These are phyloP conservation scores for Hypholoma fasciculare DNA, from an alignment of 768 basidiomycete species.

Conservation along the genomic window DNA sequence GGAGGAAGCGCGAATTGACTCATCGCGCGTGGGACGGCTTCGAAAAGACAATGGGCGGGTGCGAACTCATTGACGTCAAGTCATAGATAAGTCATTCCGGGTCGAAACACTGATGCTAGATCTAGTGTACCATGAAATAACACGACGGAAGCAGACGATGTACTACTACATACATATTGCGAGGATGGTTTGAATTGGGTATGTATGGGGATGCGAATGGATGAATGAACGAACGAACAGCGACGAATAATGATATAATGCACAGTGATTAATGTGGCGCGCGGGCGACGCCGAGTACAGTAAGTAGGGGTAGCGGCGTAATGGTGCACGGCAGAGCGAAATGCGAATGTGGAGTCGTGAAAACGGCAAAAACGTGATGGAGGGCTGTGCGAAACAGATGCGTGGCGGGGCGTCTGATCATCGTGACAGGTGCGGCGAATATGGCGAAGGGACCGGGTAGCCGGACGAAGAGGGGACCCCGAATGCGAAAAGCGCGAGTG, in stretches of 20 bases:
- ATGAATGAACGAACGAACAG: slow-evolving; percentile 6
- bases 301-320: slow-evolving; percentile 6
- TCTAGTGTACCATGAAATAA: neutral
- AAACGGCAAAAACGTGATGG: neutral
- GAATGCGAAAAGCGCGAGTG: no score
- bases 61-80: neutral
- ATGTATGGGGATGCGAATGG: slow-evolving; percentile 6
- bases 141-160: neutral
- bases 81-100: slow-evolving; percentile 3
- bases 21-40: neutral
- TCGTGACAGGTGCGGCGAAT: neutral
- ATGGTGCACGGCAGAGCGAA: slow-evolving; percentile 4
- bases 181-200: neutral
- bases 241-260: slow-evolving; percentile 22
- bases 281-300: slow-evolving; percentile 4
- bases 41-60: neutral
- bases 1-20: neutral
- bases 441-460: slow-evolving; percentile 4
- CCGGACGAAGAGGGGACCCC: slow-evolving; percentile 7
- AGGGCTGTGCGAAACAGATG: neutral
- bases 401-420: neutral
- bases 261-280: slow-evolving; percentile 15
- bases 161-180: slow-evolving; percentile 1
- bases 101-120: slow-evolving; percentile 7
- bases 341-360: neutral